Evolutionary conservation across 495 filamentous ascomycete genomes (phyloP).

Genomic region (Mycothermus thermophilus): DNA sequence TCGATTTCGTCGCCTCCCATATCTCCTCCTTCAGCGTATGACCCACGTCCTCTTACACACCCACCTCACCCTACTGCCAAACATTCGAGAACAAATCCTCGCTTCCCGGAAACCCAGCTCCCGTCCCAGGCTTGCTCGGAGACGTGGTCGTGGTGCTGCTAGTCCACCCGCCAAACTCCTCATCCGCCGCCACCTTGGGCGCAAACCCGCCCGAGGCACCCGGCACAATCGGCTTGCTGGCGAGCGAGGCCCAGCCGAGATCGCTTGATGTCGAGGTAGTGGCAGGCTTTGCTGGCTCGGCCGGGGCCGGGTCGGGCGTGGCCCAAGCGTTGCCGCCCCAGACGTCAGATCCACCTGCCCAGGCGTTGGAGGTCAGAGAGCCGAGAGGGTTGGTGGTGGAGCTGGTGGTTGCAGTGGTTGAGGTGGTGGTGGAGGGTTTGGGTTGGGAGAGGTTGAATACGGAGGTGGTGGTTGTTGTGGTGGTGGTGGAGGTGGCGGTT

Average conservation of each 20-base stretch:
- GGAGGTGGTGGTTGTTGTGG: conserved; percentile 37
- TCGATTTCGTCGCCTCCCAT: no score
- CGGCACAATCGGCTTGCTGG: conserved; percentile 40
- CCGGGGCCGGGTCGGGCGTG: conserved; percentile 28
- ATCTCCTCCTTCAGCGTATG: no score
- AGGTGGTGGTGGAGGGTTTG: conserved; percentile 32
- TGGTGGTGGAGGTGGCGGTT: conserved; percentile 29
- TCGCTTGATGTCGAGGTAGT: conserved; percentile 25
- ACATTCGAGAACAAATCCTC: conserved; percentile 93
- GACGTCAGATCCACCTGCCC: conserved; percentile 35
- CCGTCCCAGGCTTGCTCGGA: conserved; percentile 22
- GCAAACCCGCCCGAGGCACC: conserved; percentile 38
- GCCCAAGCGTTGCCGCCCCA: conserved; percentile 47
- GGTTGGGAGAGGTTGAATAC: conserved; percentile 65
- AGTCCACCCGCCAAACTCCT: conserved; percentile 91
- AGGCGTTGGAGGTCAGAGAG: conserved; percentile 27
- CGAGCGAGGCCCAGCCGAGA: conserved; percentile 45
- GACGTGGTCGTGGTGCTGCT: conserved; percentile 38
- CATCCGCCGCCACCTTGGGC: conserved; percentile 62
- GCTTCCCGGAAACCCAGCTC: conserved; percentile 52
- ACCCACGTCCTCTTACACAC: no score
- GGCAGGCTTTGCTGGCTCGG: conserved; percentile 20
- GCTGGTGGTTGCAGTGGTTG: conserved; percentile 14
- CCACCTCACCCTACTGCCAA: no score
- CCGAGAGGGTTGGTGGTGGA: conserved; percentile 16